Conservation (phyloP, 179 eudicot genomes). For the Corrigiola litoralis region DNA sequence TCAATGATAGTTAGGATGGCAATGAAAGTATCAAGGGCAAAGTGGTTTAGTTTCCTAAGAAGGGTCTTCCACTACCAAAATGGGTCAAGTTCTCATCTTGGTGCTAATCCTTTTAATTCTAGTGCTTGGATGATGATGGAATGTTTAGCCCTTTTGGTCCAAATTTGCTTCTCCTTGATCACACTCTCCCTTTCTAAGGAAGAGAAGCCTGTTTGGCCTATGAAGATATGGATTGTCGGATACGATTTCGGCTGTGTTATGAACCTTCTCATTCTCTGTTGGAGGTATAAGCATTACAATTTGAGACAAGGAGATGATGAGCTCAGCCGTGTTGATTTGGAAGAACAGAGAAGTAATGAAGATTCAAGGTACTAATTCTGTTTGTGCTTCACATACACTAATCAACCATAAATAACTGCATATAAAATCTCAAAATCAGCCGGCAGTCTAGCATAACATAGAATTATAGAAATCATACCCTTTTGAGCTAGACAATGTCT, state of each 20-base stretch:
- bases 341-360: constrained; percentile 46
- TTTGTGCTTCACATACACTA: too few relatives aligned
- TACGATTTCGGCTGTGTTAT: constrained; percentile 71
- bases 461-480: too few relatives aligned
- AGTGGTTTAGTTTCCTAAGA: constrained; percentile 76
- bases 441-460: too few relatives aligned
- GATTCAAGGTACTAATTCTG: constrained; percentile 60
- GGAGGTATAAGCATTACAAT: constrained; percentile 53
- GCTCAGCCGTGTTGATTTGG: constrained; percentile 29
- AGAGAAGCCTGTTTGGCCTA: constrained; percentile 91
- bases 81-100: constrained; percentile 54
- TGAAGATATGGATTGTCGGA: constrained; percentile 80
- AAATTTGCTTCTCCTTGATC: constrained; percentile 39
- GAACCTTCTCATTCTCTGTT: constrained; percentile 45
- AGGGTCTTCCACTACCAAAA: constrained; percentile 91
- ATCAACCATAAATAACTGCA: too few relatives aligned
- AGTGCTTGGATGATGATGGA: constrained; percentile 68
- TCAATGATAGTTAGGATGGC: constrained; percentile 57
- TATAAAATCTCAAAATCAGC: too few relatives aligned
- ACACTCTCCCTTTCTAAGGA: constrained; percentile 49
- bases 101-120: constrained; percentile 73
- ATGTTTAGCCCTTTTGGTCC: constrained; percentile 40
- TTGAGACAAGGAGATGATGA: constrained; percentile 28
- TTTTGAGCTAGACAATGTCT: too few relatives aligned
- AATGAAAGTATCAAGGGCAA: constrained; percentile 72